Percentiles rank a stretch among this genome's conserved stretches.
Conservation (phyloP, 129 eudicot genomes). For the sunflower (Helianthus annuus) region DNA sequence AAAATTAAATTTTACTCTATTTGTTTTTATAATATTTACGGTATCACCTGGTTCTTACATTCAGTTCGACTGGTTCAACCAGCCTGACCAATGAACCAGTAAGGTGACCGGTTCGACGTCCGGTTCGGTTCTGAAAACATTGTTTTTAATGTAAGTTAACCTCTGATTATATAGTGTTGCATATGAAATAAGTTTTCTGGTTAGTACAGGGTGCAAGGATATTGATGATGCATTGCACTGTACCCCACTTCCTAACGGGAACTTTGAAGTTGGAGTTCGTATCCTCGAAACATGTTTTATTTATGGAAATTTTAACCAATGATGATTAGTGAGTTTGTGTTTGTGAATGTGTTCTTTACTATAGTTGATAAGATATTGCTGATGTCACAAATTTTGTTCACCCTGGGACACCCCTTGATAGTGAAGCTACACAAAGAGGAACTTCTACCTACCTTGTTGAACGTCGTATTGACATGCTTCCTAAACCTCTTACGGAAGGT, state of each 20-base stretch:
- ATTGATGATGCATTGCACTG: conserved; percentile 98
- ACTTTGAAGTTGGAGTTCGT: conserved; percentile 99
- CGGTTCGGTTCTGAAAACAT: too few relatives aligned
- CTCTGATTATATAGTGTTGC: conserved; percentile 1
- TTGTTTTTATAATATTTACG: too few relatives aligned
- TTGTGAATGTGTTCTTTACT: conserved; percentile 44
- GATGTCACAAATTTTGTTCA: conserved; percentile 98
- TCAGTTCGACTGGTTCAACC: too few relatives aligned
- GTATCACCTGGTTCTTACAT: too few relatives aligned
- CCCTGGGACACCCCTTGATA: conserved; percentile 89
- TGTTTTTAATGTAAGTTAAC: not conserved
- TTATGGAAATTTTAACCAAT: conserved; percentile 1
- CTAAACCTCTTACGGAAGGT: conserved; percentile 99
- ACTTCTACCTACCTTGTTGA: conserved; percentile 99
- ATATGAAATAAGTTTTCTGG: conserved; percentile 17
- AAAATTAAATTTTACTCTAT: too few relatives aligned
- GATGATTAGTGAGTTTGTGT: conserved; percentile 2
- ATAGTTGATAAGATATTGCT: conserved; percentile 70
- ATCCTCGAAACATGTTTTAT: conserved; percentile 46
- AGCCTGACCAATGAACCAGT: too few relatives aligned
- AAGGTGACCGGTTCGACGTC: too few relatives aligned
- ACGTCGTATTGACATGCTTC: conserved; percentile 98
- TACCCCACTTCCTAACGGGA: conserved; percentile 80
- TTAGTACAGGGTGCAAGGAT: conserved; percentile 88
- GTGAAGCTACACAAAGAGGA: conserved; percentile 95